Evolutionary conservation across 805 yeast genomes (phyloP), one percentile per base, ranked within the genome.

Genomic region (Saccharomycopsis malanga): DNA sequence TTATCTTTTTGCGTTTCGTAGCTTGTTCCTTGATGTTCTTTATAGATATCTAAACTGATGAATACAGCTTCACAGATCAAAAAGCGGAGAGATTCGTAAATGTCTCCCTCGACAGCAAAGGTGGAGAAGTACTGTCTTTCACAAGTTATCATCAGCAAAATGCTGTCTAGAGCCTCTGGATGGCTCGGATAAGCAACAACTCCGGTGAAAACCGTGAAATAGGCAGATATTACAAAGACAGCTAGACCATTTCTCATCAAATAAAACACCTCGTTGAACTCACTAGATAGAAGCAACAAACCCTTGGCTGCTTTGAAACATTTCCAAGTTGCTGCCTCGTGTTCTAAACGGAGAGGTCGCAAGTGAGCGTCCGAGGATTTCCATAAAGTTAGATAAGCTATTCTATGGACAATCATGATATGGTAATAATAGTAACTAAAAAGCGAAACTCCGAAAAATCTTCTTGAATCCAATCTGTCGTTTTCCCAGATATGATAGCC

Each of bases 361-460:
- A 30, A 23, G 14, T 30, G 17, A 29, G 6, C 22, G 44, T 21
- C 30, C 21, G 4, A 21, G 35, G 10, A 36, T 2, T 6, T 41
- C 44, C 37, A 29, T 34, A 30, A 14, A 15, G 32, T 29, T 4
- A 29, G 18, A 15, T 23, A 41, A 2, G 34, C 27, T 15, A 43
- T 24, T 29, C 46, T 43, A 36, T 35, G 24, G 9, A 43, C 18
- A 24, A 42, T 35, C 41, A 46, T 43, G 14, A 37, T 36, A 20
- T 43, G 23, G 21, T 27, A 43, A 36, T 36, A 29, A 36, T 43
- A 43, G 21, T 23, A 25, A 21, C 29, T 34, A 25, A 36, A 29
- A 4, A 43, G 35, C n/a, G 40, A 15, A 29, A 43, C 20, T 17
- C 34, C 21, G 15, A 29, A 23, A 25, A 30, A 36, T 20, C 29